Base-by-base conservation (phyloP, 108 stramenopile genomes). In the Stephanodiscus triporus region DNA sequence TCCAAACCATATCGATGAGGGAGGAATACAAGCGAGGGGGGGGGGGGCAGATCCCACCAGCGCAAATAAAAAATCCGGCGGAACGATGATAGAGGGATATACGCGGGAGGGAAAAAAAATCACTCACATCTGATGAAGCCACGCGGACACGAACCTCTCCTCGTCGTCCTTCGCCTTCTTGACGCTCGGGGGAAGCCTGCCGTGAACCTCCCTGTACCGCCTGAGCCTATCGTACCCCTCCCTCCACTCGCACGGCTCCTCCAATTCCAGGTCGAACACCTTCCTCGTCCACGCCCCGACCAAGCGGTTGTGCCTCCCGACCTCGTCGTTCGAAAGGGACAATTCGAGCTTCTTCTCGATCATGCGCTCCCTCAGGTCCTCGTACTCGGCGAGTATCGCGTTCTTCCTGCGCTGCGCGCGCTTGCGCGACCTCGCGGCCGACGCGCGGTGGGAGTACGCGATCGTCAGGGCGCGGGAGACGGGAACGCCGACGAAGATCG, bases 241-340 rank as follows among this genome's bases (percentile, higher is more conserved):
- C 63, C 72, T 73, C 79, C 79, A 80, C 42, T 51, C 71, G 63
- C 78, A 79, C 16, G 67, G 63, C 63, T 80, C 79, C 6, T 58
- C 55, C 62, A 80, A 70, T 32, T 75, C 80, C 68, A 81, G 65
- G 51, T 81, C 80, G 60, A 75, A 74, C 0, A 75, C 73, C 55
- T 70, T 66, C 10, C 66, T 57, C 24, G 73, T 81, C 80, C 80
- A 75, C 7, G 58, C 32, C 19, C 80, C 80, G 22, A 47, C 36
- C 14, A 57, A 30, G 34, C 59, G 53, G 20, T 51, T 45, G 40
- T 57, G 56, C 13, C 27, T 23, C 27, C 66, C 30, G 16, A 75
- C 54, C 45, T 59, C 80, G 55, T 75, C 69, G 43, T 73, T 58
- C 20, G 72, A 72, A 42, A 73, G 37, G 0, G 72, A 73, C 20